These are phyloP conservation scores for Podaxis mareebaensis DNA, from an alignment of 768 basidiomycete species.

Conservation along the genomic window DNA sequence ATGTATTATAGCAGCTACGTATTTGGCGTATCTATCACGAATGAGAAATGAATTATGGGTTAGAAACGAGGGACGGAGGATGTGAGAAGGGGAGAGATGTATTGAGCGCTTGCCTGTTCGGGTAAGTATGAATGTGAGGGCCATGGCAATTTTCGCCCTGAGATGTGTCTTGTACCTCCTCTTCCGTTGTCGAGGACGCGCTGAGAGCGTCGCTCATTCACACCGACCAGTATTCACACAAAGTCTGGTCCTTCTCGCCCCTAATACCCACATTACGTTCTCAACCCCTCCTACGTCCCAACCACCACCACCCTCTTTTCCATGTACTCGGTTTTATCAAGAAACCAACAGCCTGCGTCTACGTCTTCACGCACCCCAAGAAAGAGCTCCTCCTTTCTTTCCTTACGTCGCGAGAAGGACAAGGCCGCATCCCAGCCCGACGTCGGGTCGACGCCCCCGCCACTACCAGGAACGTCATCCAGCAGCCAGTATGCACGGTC, in stretches of 20 bases:
- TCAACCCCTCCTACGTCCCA: conserved; percentile 3
- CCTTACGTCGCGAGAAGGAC: conserved; percentile 52
- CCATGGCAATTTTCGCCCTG: conserved; percentile 14
- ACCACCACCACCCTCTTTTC: conserved; percentile 15
- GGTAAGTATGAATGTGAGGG: conserved; percentile 9
- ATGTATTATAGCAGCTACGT: background rate
- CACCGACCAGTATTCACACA: background rate
- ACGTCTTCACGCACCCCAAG: conserved; percentile 42
- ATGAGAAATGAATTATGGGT: background rate
- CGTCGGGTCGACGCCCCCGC: conserved; percentile 19
- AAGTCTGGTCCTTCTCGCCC: conserved; percentile 7
- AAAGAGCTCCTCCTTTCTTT: conserved; percentile 59
- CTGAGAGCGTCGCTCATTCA: conserved; percentile 9
- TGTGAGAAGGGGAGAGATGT: conserved; percentile 5
- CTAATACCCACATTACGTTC: conserved; percentile 6
- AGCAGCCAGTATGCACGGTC: conserved; percentile 4
- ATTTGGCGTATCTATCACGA: background rate
- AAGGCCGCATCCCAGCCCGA: conserved; percentile 21
- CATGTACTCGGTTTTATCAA: conserved; percentile 42
- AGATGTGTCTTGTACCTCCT: conserved; percentile 8
- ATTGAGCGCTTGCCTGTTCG: conserved; percentile 1
- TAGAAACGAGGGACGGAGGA: conserved; percentile 1
- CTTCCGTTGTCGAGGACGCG: conserved; percentile 5
- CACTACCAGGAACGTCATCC: conserved; percentile 7
- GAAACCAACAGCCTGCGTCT: conserved; percentile 33